Evolutionary conservation across 805 yeast genomes (phyloP).

Genomic region (Candida jianshihensis): DNA sequence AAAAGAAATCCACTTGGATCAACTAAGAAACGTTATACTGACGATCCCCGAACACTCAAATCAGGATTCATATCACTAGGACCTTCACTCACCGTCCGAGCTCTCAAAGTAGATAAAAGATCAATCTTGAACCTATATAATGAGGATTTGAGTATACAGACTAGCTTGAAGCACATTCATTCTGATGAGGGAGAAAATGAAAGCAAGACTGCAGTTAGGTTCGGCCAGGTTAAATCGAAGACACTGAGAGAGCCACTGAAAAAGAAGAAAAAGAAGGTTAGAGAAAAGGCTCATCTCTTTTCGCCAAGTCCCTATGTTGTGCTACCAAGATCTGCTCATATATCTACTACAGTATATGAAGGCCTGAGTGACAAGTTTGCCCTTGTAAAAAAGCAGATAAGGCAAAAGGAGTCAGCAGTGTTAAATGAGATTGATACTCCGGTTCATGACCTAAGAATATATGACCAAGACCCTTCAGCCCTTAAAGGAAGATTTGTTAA

Average conservation of each 20-base stretch:
- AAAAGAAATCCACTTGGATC: not conserved
- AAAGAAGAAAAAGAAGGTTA: not conserved
- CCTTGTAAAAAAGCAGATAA: conserved; percentile 5
- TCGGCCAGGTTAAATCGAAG: too few relatives aligned
- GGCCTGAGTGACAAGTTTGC: conserved; percentile 15
- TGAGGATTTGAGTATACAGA: not conserved
- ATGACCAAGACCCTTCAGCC: not conserved
- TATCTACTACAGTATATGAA: conserved; percentile 16
- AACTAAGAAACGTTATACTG: not conserved
- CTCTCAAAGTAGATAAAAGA: not conserved
- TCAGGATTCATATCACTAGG: not conserved
- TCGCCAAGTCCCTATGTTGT: conserved; percentile 8
- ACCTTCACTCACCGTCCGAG: too few relatives aligned
- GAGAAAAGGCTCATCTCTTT: conserved; percentile 3
- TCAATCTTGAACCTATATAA: not conserved
- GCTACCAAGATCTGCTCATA: conserved; percentile 13
- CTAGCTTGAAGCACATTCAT: not conserved
- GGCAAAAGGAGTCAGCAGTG: not conserved
- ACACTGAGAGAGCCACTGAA: not conserved
- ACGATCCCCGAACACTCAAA: not conserved
- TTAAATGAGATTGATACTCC: conserved; percentile 2
- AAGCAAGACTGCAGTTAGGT: not conserved
- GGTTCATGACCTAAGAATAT: not conserved
- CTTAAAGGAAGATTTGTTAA: conserved; percentile 3
- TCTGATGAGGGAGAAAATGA: not conserved